Evolutionary conservation across 257 asterid genomes (phyloP), one percentile per base, ranked within the genome.

Genomic region (Coffea eugenioides): DNA sequence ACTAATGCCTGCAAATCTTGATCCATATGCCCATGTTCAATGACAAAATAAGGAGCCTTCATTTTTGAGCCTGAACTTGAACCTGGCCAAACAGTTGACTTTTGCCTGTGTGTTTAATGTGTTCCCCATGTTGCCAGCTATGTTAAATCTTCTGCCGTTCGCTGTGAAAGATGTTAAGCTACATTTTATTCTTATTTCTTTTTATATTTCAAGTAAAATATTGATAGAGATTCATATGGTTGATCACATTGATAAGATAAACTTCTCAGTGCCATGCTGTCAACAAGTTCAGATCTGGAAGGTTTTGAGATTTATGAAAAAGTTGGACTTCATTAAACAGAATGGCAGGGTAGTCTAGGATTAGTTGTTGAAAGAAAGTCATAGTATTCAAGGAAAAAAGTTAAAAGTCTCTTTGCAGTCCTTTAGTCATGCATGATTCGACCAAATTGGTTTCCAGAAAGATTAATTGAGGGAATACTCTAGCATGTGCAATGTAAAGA

Each of bases 1-100:
- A 65, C 59, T 81, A 79, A 77, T 80, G 73, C 71, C 41, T 81
- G 74, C 69, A 49, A 75, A 71, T 78, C 79, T 81, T 73, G 80
- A 66, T 64, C 64, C 59, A 45, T 15, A 16, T 15, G 36, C 68
- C 59, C 49, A 12, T 18, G 23, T 20, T 15, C 49, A 27, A 31
- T 27, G 49, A 11, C 23, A 27, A 72, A 34, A 52, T 18, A 34
- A 54, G 9, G 23, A 36, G 31, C 51, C 9, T 13, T 43, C 46
- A 8, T 46, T 25, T 34, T 69, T 36, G 51, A 69, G 20, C 51
- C 52, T 13, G n/a, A 69, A 52, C 11, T 34, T 31, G 52, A 52
- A 11, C 5, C 25, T 13, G 62, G 27, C 4, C 67, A 46, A 54
- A 56, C 20, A 49, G 21, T 36, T 54, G 68, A 77, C 12, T 14